A percentile compares a stretch with the other conserved stretches of the same genome.
These are phyloP conservation scores for Codiaeum variegatum DNA, from an alignment of 441 rosid genomes.

Conservation along the genomic window DNA sequence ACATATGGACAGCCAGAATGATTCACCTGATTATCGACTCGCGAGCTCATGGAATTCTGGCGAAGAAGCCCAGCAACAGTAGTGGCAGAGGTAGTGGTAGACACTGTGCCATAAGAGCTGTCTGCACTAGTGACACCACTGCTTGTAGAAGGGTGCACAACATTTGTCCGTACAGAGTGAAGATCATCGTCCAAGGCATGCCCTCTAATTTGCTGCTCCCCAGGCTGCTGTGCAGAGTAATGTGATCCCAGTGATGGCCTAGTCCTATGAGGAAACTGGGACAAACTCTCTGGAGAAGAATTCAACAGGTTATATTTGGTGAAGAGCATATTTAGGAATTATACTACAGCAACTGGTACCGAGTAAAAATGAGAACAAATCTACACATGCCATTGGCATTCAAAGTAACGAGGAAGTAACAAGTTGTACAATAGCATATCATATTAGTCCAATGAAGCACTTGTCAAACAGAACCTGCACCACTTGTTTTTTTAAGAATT, in stretches of 20 bases:
- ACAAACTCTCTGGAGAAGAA: constrained; percentile 61
- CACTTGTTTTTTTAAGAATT: no score
- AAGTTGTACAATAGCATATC: not conserved
- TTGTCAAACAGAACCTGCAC: no score
- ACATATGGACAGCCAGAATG: constrained; percentile 70
- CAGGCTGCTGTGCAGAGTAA: constrained; percentile 49
- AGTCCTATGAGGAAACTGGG: constrained; percentile 72
- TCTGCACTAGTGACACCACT: constrained; percentile 47
- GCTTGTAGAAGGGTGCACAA: constrained; percentile 43
- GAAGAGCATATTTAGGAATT: not conserved
- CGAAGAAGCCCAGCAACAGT: constrained; percentile 66
- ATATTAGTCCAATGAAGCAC: no score
- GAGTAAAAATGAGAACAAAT: not conserved
- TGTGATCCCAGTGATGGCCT: constrained; percentile 44
- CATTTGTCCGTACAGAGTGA: constrained; percentile 40
- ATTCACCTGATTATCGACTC: constrained; percentile 59
- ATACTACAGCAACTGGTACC: not conserved
- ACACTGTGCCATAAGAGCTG: constrained; percentile 46
- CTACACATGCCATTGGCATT: not conserved
- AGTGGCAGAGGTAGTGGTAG: constrained; percentile 57
- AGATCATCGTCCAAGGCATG: constrained; percentile 43
- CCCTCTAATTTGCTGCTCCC: constrained; percentile 45
- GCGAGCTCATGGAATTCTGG: constrained; percentile 76
- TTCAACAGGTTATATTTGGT: not conserved
- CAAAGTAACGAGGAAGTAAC: not conserved